Percentiles rank a stretch among this genome's conserved stretches.
These are phyloP conservation scores for Talaromyces ruber DNA, from an alignment of 495 filamentous ascomycete genomes.

Conservation along the genomic window DNA sequence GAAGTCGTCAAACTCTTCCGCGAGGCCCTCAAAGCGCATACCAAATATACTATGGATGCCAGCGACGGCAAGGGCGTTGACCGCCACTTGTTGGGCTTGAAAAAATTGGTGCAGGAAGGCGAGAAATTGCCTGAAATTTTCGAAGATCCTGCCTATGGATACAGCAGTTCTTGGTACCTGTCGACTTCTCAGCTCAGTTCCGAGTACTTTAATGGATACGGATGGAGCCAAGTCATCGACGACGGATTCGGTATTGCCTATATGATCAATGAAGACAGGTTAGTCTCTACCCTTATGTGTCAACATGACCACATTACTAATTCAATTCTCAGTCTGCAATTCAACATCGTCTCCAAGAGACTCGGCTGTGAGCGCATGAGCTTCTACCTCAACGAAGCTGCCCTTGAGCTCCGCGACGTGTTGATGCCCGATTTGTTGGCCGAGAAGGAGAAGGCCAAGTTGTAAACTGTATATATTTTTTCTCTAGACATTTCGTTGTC, in stretches of 20 bases:
- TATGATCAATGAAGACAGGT: conserved; percentile 98
- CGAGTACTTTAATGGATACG: conserved; percentile 98
- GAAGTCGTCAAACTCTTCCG: conserved; percentile 66
- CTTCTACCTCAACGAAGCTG: conserved; percentile 89
- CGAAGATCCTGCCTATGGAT: conserved; percentile 76
- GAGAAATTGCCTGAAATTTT: conserved; percentile 77
- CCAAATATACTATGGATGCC: conserved; percentile 83
- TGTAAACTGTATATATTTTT: conserved; percentile 37
- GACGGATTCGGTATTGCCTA: conserved; percentile 96
- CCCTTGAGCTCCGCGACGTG: conserved; percentile 80
- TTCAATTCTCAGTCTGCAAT: conserved; percentile 62
- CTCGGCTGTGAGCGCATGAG: conserved; percentile 88
- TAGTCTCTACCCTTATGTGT: conserved; percentile 1
- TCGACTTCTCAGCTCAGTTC: conserved; percentile 83
- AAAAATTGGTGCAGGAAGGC: conserved; percentile 76
- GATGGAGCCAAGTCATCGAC: conserved; percentile 98
- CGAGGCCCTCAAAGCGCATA: conserved; percentile 70
- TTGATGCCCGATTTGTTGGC: conserved; percentile 73
- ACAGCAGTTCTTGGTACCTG: conserved; percentile 84
- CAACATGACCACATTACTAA: conserved; percentile 12
- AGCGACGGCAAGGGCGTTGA: conserved; percentile 91
- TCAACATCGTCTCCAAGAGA: conserved; percentile 95
- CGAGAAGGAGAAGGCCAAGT: conserved; percentile 72
- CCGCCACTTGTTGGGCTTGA: conserved; percentile 92
- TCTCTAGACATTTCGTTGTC: neutral